These are phyloP conservation scores for Rubroboletus pulcherrimus DNA, from an alignment of 768 basidiomycete genomes.

Conservation along the genomic window DNA sequence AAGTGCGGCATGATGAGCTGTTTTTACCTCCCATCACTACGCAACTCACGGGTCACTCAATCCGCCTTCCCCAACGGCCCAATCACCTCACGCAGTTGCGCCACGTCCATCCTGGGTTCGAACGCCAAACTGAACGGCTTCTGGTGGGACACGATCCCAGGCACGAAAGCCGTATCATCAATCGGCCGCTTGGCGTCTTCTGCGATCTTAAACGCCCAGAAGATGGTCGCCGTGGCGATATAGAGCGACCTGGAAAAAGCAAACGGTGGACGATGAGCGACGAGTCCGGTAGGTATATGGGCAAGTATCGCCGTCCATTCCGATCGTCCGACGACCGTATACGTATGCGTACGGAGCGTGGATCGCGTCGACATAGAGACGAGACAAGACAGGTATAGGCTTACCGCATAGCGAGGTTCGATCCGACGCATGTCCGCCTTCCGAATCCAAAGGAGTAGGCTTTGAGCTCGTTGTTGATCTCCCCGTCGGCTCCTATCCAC, in stretches of 20 bases:
- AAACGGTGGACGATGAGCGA: too few species aligned
- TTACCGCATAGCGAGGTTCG: constrained; percentile 24
- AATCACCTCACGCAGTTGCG: constrained; percentile 13
- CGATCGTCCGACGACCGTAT: too few species aligned
- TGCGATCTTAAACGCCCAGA: constrained; percentile 60
- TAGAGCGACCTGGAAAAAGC: too few species aligned
- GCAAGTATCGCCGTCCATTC: too few species aligned
- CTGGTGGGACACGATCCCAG: constrained; percentile 33
- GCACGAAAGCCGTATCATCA: too few species aligned
- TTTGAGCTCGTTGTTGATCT: constrained; percentile 46
- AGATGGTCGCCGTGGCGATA: constrained; percentile 42
- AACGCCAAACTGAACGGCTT: constrained; percentile 50
- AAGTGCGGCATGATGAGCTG: too few species aligned
- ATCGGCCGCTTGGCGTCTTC: too few species aligned
- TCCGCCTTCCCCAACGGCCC: not conserved
- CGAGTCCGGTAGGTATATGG: too few species aligned
- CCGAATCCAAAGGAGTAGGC: constrained; percentile 56
- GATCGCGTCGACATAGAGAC: too few species aligned
- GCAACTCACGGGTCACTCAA: not conserved
- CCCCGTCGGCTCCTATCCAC: constrained; percentile 46
- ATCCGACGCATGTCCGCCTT: constrained; percentile 30
- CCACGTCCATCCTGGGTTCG: constrained; percentile 39
- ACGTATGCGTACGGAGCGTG: too few species aligned
- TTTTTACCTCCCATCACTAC: too few species aligned
- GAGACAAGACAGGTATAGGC: not conserved